These are phyloP conservation scores for Dioscorea dumetorum DNA, from an alignment of 106 monocot genomes.

Conservation along the genomic window DNA sequence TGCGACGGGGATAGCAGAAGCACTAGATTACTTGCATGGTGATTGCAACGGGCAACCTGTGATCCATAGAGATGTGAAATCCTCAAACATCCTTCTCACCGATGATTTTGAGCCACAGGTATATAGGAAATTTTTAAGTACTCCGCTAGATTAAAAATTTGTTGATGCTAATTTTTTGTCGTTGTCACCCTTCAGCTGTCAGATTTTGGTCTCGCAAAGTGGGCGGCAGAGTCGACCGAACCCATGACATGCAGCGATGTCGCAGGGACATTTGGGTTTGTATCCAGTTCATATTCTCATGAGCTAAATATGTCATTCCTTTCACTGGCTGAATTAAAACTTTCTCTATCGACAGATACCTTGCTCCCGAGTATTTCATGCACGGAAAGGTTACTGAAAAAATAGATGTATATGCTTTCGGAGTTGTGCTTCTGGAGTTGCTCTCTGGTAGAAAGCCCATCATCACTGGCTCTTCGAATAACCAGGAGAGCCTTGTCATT, in stretches of 20 bases:
- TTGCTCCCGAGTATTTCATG: slow-evolving; percentile 93
- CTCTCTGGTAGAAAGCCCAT: slow-evolving; percentile 75
- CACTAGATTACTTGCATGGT: slow-evolving; percentile 60
- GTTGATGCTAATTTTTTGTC: not conserved
- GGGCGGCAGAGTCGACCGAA: slow-evolving; percentile 38
- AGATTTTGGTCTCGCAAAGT: slow-evolving; percentile 80
- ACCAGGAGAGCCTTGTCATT: slow-evolving; percentile 72
- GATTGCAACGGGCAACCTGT: slow-evolving; percentile 30
- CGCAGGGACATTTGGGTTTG: slow-evolving; percentile 91
- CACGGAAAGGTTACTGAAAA: slow-evolving; percentile 75
- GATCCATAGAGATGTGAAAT: slow-evolving; percentile 86
- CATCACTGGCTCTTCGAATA: slow-evolving; percentile 32
- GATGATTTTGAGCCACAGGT: slow-evolving; percentile 69
- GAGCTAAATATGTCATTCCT: too few relatives aligned
- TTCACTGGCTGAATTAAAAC: too few relatives aligned
- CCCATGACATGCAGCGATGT: slow-evolving; percentile 54
- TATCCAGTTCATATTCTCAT: not conserved
- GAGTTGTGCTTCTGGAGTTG: slow-evolving; percentile 89
- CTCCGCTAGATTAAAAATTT: too few relatives aligned
- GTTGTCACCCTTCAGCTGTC: slow-evolving; percentile 43
- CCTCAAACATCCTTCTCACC: slow-evolving; percentile 81
- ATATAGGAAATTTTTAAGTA: not conserved
- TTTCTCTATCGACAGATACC: slow-evolving; percentile 35
- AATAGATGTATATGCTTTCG: slow-evolving; percentile 85
- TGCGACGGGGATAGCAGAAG: slow-evolving; percentile 54